Conservation (phyloP, 352 stramenopile species). For the Lagenidium giganteum region DNA sequence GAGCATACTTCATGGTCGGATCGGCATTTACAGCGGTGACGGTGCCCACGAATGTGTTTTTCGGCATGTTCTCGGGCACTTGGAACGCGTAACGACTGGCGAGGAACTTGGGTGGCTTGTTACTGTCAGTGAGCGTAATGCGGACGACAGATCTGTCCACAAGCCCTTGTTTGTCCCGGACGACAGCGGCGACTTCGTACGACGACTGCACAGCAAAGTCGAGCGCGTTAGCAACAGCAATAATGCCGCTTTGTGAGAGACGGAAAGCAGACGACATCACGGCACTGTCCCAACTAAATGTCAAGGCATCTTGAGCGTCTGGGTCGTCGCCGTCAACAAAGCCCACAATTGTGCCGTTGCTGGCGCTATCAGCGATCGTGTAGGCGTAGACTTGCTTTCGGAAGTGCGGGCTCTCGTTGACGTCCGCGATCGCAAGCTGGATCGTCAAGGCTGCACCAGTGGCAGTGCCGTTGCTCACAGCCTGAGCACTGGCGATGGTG, state of each 20-base stretch:
- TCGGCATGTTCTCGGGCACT: conserved; percentile 31
- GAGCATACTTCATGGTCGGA: conserved; percentile 41
- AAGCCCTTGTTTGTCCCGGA: conserved; percentile 26
- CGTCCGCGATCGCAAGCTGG: conserved; percentile 8
- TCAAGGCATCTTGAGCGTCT: conserved; percentile 2
- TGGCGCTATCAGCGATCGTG: conserved; percentile 13
- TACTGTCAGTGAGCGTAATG: conserved; percentile 33
- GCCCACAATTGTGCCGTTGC: conserved; percentile 7
- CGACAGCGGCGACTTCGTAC: conserved; percentile 14
- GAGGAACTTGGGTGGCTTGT: conserved; percentile 41
- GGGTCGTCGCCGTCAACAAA: conserved; percentile 14
- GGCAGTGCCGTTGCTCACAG: conserved; percentile 8
- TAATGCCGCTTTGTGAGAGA: too few species aligned
- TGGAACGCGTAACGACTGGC: conserved; percentile 21
- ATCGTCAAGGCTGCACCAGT: conserved; percentile 11
- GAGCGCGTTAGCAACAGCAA: too few species aligned
- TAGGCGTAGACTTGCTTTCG: conserved; percentile 4
- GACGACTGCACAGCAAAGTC: conserved; percentile 14
- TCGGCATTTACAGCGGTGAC: conserved; percentile 33
- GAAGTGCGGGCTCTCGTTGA: conserved; percentile 19
- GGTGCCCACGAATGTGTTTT: conserved; percentile 22
- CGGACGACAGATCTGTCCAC: conserved; percentile 13
- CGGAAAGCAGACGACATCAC: too few species aligned
- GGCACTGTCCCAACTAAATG: too few species aligned
- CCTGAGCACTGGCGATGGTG: conserved; percentile 10